A percentile compares a stretch with the other conserved stretches of the same genome.
Evolutionary conservation across 2,329 filamentous ascomycete genomes (phyloP).

Genomic region (Truncatella angustata): DNA sequence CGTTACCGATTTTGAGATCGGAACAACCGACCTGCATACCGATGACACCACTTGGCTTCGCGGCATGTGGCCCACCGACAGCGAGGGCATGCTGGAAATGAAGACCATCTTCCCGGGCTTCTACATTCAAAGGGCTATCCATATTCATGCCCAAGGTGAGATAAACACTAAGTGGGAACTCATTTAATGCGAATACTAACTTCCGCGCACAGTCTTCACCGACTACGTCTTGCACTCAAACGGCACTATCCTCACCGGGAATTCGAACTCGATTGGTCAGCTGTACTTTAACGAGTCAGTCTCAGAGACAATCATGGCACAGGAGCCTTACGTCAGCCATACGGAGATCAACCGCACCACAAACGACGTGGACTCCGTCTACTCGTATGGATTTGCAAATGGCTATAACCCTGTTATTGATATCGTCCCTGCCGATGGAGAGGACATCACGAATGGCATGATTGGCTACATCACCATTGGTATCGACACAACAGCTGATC

Average conservation of each 20-base stretch:
- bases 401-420: slow-evolving; percentile 30
- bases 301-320: slow-evolving; percentile 28
- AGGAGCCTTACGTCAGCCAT: slow-evolving; percentile 31
- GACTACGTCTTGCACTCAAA: slow-evolving; percentile 15
- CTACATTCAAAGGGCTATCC: slow-evolving; percentile 20
- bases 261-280: slow-evolving; percentile 15
- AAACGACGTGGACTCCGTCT: slow-evolving; percentile 25
- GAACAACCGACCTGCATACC: slow-evolving; percentile 21
- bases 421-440: slow-evolving; percentile 30
- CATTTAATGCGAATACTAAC: too few species aligned
- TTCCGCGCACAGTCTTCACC: slow-evolving; percentile 7
- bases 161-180: too few species aligned
- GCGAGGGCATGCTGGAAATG: slow-evolving; percentile 24
- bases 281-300: slow-evolving; percentile 14
- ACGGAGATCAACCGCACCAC: slow-evolving; percentile 33
- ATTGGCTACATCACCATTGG: slow-evolving; percentile 35
- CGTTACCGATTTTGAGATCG: slow-evolving; percentile 16
- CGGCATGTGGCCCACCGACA: slow-evolving; percentile 26
- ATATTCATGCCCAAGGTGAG: slow-evolving; percentile 18
- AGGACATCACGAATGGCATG: slow-evolving; percentile 32
- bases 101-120: slow-evolving; percentile 21
- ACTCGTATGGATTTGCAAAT: slow-evolving; percentile 10
- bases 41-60: slow-evolving; percentile 28
- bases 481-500: slow-evolving; percentile 20
- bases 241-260: slow-evolving; percentile 14